A percentile compares a stretch with the other conserved stretches of the same genome.
Evolutionary conservation across 371 early-diverging fungal species (phyloP).

Genomic region (Choanephora cucurbitarum): DNA sequence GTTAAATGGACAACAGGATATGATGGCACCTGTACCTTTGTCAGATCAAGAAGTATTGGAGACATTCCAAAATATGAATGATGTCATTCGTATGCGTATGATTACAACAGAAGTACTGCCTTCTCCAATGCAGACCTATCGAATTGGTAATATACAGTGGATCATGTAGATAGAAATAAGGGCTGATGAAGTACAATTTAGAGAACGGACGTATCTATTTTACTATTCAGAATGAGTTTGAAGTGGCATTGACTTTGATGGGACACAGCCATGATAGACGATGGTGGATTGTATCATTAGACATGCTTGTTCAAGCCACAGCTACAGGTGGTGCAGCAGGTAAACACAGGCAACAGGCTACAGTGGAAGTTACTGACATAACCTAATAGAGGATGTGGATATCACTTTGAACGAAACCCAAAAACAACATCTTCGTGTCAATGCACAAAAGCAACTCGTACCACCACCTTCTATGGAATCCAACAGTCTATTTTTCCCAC

Average conservation of each 20-base stretch:
- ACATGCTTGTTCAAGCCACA: slow-evolving; percentile 51
- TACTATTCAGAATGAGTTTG: slow-evolving; percentile 69
- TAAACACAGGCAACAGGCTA: slow-evolving; percentile 8
- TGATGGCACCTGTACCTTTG: slow-evolving; percentile 57
- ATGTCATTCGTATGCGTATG: slow-evolving; percentile 69
- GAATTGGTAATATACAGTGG: slow-evolving; percentile 37
- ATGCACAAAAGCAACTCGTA: slow-evolving; percentile 56
- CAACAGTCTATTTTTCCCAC: slow-evolving; percentile 38
- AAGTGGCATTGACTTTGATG: slow-evolving; percentile 60
- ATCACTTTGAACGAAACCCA: slow-evolving; percentile 56
- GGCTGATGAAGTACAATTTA: slow-evolving; percentile 1
- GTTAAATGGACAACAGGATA: slow-evolving; percentile 33
- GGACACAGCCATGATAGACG: slow-evolving; percentile 52
- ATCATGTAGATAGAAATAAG: neutral
- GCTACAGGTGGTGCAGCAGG: slow-evolving; percentile 37
- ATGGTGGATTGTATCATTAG: slow-evolving; percentile 64
- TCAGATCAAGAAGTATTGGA: slow-evolving; percentile 56
- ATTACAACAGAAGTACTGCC: slow-evolving; percentile 67
- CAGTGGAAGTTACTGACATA: neutral
- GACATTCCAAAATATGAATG: slow-evolving; percentile 64
- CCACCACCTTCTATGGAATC: slow-evolving; percentile 39
- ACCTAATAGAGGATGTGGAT: slow-evolving; percentile 47
- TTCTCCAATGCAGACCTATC: slow-evolving; percentile 60
- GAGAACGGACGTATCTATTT: slow-evolving; percentile 68
- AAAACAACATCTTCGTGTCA: slow-evolving; percentile 46